Evolutionary conservation across 441 rosid genomes (phyloP).

Genomic region (Breynia disticha): DNA sequence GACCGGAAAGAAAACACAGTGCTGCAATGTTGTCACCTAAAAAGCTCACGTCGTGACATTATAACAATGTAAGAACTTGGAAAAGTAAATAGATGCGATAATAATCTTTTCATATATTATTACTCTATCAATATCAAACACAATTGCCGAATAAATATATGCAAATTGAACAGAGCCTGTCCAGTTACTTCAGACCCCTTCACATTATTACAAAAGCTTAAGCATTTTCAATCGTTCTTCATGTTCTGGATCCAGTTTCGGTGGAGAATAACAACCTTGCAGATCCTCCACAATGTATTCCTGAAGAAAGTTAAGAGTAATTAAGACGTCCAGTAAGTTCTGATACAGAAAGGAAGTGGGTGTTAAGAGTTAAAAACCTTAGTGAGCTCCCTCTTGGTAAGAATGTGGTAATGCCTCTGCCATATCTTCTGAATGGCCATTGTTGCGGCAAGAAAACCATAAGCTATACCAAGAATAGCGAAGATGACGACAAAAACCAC

Average conservation of each 20-base stretch:
- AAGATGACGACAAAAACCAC: slow-evolving; percentile 79
- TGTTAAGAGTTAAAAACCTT: slow-evolving; percentile 26
- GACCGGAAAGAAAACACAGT: neutral
- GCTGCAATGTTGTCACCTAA: neutral
- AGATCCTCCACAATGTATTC: slow-evolving; percentile 92
- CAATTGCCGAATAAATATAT: too few species aligned
- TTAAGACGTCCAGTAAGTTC: neutral
- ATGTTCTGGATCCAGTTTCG: slow-evolving; percentile 73
- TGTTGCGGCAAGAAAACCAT: slow-evolving; percentile 93
- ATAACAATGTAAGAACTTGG: too few species aligned
- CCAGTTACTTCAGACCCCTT: too few species aligned
- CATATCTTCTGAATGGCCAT: slow-evolving; percentile 92
- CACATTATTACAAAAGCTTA: slow-evolving; percentile 49
- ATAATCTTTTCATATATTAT: too few species aligned
- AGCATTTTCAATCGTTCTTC: slow-evolving; percentile 67
- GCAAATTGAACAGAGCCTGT: too few species aligned
- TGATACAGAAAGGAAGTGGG: neutral
- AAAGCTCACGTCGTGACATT: neutral
- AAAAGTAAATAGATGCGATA: too few species aligned
- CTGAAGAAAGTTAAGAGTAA: slow-evolving; percentile 16
- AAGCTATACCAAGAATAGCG: slow-evolving; percentile 85
- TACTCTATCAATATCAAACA: too few species aligned
- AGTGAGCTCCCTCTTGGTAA: slow-evolving; percentile 83
- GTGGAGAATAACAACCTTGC: slow-evolving; percentile 67
- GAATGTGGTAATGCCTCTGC: slow-evolving; percentile 95